These are phyloP conservation scores for Ceratocystis variospora DNA, from an alignment of 2,329 filamentous ascomycete species.

Conservation along the genomic window DNA sequence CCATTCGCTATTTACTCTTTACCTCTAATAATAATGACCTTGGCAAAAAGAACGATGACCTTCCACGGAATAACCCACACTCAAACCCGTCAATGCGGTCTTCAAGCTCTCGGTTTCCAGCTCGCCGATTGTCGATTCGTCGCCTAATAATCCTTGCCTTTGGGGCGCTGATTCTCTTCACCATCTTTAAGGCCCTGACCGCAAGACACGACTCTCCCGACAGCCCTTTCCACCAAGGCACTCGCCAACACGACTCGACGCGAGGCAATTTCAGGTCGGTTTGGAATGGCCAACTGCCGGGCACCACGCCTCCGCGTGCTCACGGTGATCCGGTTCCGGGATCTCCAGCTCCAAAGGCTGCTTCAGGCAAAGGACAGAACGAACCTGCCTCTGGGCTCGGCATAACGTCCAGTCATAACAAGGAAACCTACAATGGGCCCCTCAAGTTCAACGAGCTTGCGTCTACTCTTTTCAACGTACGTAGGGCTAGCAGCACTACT, in stretches of 20 bases:
- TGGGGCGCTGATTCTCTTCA: constrained; percentile 21
- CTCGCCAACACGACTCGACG: not conserved
- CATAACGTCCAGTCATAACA: not conserved
- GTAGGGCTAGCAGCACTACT: constrained; percentile 38
- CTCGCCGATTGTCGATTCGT: constrained; percentile 37
- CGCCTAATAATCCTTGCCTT: constrained; percentile 38
- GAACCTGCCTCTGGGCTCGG: not conserved
- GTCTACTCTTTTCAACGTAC: constrained; percentile 46
- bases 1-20: constrained; percentile 25
- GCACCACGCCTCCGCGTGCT: constrained; percentile 5
- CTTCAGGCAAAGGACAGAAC: not conserved
- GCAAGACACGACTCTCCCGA: constrained; percentile 8
- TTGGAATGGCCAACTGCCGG: constrained; percentile 12
- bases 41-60: constrained; percentile 48
- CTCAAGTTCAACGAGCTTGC: constrained; percentile 56
- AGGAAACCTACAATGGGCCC: constrained; percentile 47
- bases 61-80: constrained; percentile 24
- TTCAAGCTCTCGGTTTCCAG: constrained; percentile 26
- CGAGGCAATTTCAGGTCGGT: not conserved
- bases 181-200: constrained; percentile 2
- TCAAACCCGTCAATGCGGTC: constrained; percentile 25
- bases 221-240: constrained; percentile 17
- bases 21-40: constrained; percentile 42
- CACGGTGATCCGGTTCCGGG: constrained; percentile 15
- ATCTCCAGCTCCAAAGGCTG: not conserved